These are phyloP conservation scores for Pestalotiopsis sp. DNA, from an alignment of 2,329 filamentous ascomycete species.

Conservation along the genomic window DNA sequence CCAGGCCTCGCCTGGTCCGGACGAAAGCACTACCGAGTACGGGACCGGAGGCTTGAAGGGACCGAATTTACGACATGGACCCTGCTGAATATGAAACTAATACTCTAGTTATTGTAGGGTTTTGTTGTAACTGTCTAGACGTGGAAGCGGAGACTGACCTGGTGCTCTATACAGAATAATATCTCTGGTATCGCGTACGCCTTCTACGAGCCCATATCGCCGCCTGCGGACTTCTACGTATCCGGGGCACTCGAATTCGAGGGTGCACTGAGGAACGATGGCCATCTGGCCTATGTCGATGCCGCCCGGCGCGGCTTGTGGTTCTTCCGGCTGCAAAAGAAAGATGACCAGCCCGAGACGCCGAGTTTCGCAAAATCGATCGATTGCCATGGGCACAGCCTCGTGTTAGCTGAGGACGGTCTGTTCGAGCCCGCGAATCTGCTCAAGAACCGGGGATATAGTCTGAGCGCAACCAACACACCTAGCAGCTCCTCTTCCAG, in stretches of 20 bases:
- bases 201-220: slow-evolving; percentile 53
- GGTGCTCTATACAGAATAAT: slow-evolving; percentile 47
- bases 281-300: slow-evolving; percentile 57
- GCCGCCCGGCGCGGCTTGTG: slow-evolving; percentile 52
- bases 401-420: slow-evolving; percentile 52
- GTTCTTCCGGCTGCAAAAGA: slow-evolving; percentile 53
- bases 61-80: slow-evolving; percentile 58
- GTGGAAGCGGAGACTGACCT: slow-evolving; percentile 18
- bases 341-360: slow-evolving; percentile 36
- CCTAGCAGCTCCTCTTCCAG: slow-evolving; percentile 49
- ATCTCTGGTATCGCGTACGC: slow-evolving; percentile 57
- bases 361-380: slow-evolving; percentile 40
- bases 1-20: neutral
- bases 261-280: slow-evolving; percentile 50
- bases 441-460: slow-evolving; percentile 44
- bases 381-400: slow-evolving; percentile 45
- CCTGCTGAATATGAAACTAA: slow-evolving; percentile 67
- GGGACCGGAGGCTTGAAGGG: slow-evolving; percentile 5
- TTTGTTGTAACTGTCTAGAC: neutral
- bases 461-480: slow-evolving; percentile 43
- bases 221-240: slow-evolving; percentile 46
- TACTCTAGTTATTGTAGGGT: slow-evolving; percentile 58
- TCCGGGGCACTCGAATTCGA: slow-evolving; percentile 55
- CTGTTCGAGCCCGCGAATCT: slow-evolving; percentile 52
- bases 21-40: neutral